Conservation (phyloP, 2,329 filamentous ascomycete species). For the Trichoderma harzianum region DNA sequence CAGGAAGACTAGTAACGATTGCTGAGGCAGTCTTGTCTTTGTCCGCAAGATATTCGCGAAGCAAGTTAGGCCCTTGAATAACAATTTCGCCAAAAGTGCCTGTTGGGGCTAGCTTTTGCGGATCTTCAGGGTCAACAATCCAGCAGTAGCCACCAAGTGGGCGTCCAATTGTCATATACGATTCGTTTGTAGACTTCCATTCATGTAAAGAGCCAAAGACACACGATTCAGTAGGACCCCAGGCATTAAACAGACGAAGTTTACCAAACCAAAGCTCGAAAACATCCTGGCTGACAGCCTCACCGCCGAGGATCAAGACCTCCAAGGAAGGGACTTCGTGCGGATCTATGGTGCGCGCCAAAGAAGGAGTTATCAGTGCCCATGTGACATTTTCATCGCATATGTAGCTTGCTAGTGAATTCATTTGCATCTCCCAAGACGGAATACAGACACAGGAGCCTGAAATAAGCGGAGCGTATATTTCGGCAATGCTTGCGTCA, state of each 20-base stretch:
- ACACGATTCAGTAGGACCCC: constrained; percentile 18
- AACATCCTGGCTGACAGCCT: constrained; percentile 16
- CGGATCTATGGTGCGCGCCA: constrained; percentile 22
- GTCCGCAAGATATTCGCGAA: constrained; percentile 15
- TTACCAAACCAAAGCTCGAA: constrained; percentile 17
- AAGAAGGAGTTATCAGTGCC: constrained; percentile 17
- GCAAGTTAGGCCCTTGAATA: constrained; percentile 14
- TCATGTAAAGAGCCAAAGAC: constrained; percentile 14
- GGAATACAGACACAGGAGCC: constrained; percentile 20
- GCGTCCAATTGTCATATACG: constrained; percentile 11
- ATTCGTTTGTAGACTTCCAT: constrained; percentile 11
- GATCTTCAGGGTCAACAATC: constrained; percentile 16
- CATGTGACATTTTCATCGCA: background rate
- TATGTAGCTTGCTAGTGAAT: constrained; percentile 8
- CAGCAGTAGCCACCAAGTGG: constrained; percentile 16
- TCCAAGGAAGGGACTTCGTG: constrained; percentile 14
- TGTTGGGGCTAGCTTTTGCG: constrained; percentile 1
- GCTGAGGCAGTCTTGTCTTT: background rate
- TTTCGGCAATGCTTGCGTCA: constrained; percentile 16
- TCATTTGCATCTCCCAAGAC: constrained; percentile 16
- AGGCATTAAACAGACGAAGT: constrained; percentile 15
- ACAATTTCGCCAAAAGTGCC: constrained; percentile 15
- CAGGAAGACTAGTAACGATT: constrained; percentile 1
- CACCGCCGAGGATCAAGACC: constrained; percentile 15
- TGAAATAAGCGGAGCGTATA: constrained; percentile 1